Percentiles rank a stretch among this genome's conserved stretches.
Conservation (phyloP, 106 monocot species). For the Posidonia australis region DNA sequence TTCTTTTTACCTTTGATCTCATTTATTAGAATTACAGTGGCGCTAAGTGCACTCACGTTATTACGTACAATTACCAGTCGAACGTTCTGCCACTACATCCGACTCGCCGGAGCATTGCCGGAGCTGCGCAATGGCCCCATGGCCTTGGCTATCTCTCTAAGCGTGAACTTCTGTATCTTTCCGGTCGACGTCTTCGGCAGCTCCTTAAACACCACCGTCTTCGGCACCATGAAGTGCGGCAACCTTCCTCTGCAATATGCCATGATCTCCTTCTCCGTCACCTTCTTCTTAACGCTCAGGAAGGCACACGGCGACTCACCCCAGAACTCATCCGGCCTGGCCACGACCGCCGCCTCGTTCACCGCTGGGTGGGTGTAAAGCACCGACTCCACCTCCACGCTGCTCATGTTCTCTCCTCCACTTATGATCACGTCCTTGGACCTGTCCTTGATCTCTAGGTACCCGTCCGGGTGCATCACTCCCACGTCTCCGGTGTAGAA, state of each 20-base stretch:
- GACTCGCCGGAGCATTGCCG: too few relatives aligned
- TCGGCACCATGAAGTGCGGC: slow-evolving; percentile 75
- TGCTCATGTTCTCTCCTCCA: slow-evolving; percentile 75
- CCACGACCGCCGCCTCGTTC: slow-evolving; percentile 82
- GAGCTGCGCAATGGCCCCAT: too few relatives aligned
- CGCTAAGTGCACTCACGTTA: too few relatives aligned
- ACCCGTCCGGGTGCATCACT: slow-evolving; percentile 30
- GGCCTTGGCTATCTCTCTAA: slow-evolving; percentile 40
- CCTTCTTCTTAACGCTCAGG: slow-evolving; percentile 34
- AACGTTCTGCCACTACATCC: too few relatives aligned
- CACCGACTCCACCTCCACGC: slow-evolving; percentile 43
- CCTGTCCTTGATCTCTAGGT: slow-evolving; percentile 23
- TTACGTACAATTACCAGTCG: too few relatives aligned
- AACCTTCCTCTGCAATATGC: slow-evolving; percentile 42
- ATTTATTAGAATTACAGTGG: too few relatives aligned
- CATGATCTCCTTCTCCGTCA: slow-evolving; percentile 33
- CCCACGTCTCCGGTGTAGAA: slow-evolving; percentile 84
- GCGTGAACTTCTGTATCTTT: slow-evolving; percentile 68
- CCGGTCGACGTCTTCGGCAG: slow-evolving; percentile 76
- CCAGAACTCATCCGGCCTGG: slow-evolving; percentile 65
- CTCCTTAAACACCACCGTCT: slow-evolving; percentile 66
- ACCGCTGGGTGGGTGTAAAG: slow-evolving; percentile 63
- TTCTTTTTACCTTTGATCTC: too few relatives aligned
- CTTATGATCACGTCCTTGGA: slow-evolving; percentile 85
- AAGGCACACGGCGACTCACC: slow-evolving; percentile 72